Evolutionary conservation across 2,329 filamentous ascomycete species (phyloP).

Genomic region (Colletotrichum spaethianum): DNA sequence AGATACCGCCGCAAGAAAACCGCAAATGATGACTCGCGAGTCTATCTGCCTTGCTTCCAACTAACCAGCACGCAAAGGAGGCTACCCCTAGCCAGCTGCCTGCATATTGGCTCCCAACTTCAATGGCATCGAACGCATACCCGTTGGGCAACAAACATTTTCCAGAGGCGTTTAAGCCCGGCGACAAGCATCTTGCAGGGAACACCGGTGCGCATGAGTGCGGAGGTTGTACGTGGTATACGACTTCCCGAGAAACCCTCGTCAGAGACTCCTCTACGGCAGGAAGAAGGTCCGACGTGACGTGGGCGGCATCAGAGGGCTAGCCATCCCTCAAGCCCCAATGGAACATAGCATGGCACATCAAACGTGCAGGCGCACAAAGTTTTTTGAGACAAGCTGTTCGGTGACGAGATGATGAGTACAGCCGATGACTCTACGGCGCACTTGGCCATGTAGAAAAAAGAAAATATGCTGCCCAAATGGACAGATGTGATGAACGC

Average conservation of each 20-base stretch:
- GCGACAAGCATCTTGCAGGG: neutral
- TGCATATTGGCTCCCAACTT: neutral
- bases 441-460: neutral
- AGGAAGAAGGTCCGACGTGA: neutral
- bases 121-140: neutral
- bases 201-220: neutral
- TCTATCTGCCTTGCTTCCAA: neutral
- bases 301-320: neutral
- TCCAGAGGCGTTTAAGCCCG: neutral
- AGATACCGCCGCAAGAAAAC: neutral
- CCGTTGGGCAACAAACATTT: neutral
- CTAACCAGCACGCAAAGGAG: neutral
- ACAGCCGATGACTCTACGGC: slow-evolving; percentile 2
- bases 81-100: neutral
- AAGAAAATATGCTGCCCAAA: slow-evolving; percentile 9
- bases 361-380: neutral
- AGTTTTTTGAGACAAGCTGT: neutral
- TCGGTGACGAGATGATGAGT: slow-evolving; percentile 13
- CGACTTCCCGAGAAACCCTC: neutral
- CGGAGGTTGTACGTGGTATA: neutral
- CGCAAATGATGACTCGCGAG: neutral
- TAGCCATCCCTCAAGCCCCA: neutral
- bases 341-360: neutral
- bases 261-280: neutral
- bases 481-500: neutral